Evolutionary conservation across 306 rosid species (phyloP), one percentile per base, ranked within the genome.

Genomic region (Vicia villosa): DNA sequence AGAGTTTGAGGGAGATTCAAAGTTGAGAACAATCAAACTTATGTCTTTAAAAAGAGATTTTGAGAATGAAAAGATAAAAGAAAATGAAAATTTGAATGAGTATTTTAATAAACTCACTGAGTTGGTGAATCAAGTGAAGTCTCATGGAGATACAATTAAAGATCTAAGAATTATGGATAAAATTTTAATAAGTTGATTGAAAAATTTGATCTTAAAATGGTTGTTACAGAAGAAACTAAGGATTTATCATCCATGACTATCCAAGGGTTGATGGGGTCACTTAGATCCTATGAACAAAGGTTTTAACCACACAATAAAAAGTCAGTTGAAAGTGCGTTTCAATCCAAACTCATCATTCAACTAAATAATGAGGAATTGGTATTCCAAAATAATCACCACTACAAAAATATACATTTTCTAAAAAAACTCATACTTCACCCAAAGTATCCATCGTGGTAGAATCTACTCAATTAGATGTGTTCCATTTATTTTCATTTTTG

Each of bases 1-100:
- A 26, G 62, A 56, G 28, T 56, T 56, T 24, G 37, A 56, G 24
- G 16, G 61, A 28, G 63, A 28, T n/a, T 26, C 19, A 56, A 56
- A 56, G 20, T 37, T 56, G 0, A 12, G 20, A 57, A 55, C 61
- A 3, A 2, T 55, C 2, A 57, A 57, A 57, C 19, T 12, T 26
- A 3, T 4, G 6, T 28, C 40, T 28, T 8, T 26, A 24, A 28
- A 57, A 5, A 28, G 41, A 26, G 20, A 57, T 28, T 26, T 57
- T 57, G 63, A 57, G 63, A 57, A 28, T 57, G 41, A 14, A 22
- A 22, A 22, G 24, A 22, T 2, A 2, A 58, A 58, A 19, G 2
- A 13, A 11, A 49, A 49, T 15, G 22, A 49, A 49, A 45, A 8
- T 11, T 45, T 45, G 64, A 32, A 32, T 30, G 64, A 58, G 64